Percentiles rank a stretch among this genome's conserved stretches.
Evolutionary conservation across 805 yeast genomes (phyloP).

Genomic region (Clavispora carvajalis): DNA sequence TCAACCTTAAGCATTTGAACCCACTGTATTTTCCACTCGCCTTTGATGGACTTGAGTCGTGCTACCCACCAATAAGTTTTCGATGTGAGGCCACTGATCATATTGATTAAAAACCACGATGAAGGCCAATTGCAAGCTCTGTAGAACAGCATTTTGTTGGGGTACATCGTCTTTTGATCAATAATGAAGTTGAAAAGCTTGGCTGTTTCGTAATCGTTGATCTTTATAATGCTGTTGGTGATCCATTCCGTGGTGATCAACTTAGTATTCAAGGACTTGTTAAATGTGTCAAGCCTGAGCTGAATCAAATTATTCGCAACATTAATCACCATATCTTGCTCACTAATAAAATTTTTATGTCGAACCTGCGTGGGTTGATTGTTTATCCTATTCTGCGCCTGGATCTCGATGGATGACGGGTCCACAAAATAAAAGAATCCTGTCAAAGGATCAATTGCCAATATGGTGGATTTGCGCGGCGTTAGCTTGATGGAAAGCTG

Average conservation of each 20-base stretch:
- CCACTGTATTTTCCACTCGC: constrained; percentile 56
- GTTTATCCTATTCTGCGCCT: constrained; percentile 28
- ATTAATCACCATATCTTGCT: constrained; percentile 25
- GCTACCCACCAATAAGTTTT: constrained; percentile 50
- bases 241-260: constrained; percentile 69
- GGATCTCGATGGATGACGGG: constrained; percentile 34
- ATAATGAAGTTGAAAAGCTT: constrained; percentile 33
- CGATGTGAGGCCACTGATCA: constrained; percentile 32
- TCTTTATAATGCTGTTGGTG: constrained; percentile 46
- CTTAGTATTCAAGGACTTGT: constrained; percentile 48
- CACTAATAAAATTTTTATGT: constrained; percentile 22
- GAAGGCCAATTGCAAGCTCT: constrained; percentile 52
- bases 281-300: constrained; percentile 45
- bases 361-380: constrained; percentile 13
- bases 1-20: constrained; percentile 25
- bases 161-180: constrained; percentile 16
- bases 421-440: constrained; percentile 38
- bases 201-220: constrained; percentile 43
- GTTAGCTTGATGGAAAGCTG: constrained; percentile 31
- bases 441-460: constrained; percentile 36
- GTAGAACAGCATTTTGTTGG: constrained; percentile 31
- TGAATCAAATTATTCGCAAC: constrained; percentile 36
- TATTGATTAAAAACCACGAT: constrained; percentile 48
- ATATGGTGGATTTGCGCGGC: constrained; percentile 26
- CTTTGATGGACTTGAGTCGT: constrained; percentile 42